Conservation (phyloP, 1,284 basidiomycete species). For the Ganoderma meredithae region DNA sequence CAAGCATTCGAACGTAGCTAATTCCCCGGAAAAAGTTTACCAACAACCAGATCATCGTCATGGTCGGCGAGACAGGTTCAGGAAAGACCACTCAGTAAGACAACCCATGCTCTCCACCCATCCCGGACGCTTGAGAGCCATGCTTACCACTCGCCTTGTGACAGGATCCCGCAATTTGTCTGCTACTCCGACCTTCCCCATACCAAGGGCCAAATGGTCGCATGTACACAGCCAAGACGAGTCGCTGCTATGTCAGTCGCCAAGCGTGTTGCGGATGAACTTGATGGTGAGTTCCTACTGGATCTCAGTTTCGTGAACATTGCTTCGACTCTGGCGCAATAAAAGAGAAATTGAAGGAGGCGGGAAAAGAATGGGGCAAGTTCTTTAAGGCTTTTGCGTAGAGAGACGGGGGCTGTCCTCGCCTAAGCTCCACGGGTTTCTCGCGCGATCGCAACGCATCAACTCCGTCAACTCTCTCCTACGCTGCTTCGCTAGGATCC, state of each 20-base stretch:
- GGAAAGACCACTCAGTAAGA: constrained; percentile 97
- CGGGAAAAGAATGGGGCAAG: too few relatives aligned
- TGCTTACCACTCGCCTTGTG: background rate
- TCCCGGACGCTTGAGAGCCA: constrained; percentile 23
- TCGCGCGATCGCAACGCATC: too few relatives aligned
- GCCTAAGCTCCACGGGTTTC: too few relatives aligned
- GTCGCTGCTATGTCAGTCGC: constrained; percentile 99
- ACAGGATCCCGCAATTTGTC: constrained; percentile 92
- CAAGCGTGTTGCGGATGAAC: constrained; percentile 98
- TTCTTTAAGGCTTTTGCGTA: too few relatives aligned
- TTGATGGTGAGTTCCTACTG: constrained; percentile 79
- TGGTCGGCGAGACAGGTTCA: constrained; percentile 98
- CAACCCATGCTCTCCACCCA: constrained; percentile 2
- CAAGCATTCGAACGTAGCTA: constrained; percentile 40
- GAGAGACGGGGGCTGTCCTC: too few relatives aligned
- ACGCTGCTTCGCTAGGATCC: too few relatives aligned
- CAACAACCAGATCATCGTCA: constrained; percentile 90
- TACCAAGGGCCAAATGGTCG: constrained; percentile 88
- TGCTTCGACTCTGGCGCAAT: too few relatives aligned
- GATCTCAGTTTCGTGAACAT: too few relatives aligned
- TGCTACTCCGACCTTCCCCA: constrained; percentile 93
- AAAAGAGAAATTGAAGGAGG: too few relatives aligned
- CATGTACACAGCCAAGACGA: constrained; percentile 96
- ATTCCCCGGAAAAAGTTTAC: constrained; percentile 67
- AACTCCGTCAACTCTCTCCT: too few relatives aligned